phyloP scores from a whole-genome alignment of 768 basidiomycete genomes.

The Neoboletus magnificus region DNA sequence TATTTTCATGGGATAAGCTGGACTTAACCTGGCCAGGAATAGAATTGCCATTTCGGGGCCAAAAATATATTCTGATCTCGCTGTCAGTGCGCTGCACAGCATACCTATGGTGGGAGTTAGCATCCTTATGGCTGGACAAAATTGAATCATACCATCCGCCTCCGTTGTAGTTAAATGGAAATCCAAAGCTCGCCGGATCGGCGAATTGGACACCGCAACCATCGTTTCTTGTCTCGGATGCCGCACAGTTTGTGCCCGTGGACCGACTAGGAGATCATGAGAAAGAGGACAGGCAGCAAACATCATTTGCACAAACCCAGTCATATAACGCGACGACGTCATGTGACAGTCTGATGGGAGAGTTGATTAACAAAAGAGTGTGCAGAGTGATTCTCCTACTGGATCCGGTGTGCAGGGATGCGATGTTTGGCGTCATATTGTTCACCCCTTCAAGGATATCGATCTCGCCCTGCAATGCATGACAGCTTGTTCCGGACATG shows the following conservation, averaged over 20 bases:
- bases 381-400: slow-evolving; percentile 10
- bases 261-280: slow-evolving; percentile 10
- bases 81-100: slow-evolving; percentile 35
- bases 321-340: slow-evolving; percentile 17
- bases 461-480: slow-evolving; percentile 35
- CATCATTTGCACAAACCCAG: slow-evolving; percentile 12
- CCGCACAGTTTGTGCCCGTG: slow-evolving; percentile 17
- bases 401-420: slow-evolving; percentile 29
- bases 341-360: slow-evolving; percentile 19
- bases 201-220: slow-evolving; percentile 23
- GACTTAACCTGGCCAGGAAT: slow-evolving; percentile 26
- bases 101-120: slow-evolving; percentile 33
- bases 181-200: slow-evolving; percentile 17
- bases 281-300: not conserved
- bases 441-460: slow-evolving; percentile 53
- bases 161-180: slow-evolving; percentile 28
- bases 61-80: slow-evolving; percentile 44
- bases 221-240: slow-evolving; percentile 18
- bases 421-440: slow-evolving; percentile 32
- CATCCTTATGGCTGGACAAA: not conserved
- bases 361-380: not conserved
- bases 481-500: not conserved
- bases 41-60: slow-evolving; percentile 31
- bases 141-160: slow-evolving; percentile 37
- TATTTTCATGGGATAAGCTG: slow-evolving; percentile 9